phyloP scores from a whole-genome alignment of 2,329 filamentous ascomycete species.

The Sarocladium strictum region DNA sequence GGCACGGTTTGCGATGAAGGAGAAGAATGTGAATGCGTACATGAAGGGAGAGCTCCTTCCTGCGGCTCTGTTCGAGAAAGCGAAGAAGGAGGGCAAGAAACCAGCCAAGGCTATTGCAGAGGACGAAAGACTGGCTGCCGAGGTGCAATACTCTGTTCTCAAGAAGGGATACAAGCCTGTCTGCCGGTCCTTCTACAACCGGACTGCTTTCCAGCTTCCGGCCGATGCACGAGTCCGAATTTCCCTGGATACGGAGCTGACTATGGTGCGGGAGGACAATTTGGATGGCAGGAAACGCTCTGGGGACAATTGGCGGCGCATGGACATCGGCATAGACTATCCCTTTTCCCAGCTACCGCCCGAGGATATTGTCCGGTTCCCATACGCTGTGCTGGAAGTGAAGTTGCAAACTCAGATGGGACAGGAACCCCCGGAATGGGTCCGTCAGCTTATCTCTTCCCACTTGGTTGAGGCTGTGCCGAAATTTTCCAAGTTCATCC shows the following conservation, averaged over 20 bases:
- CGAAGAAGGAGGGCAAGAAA: slow-evolving; percentile 91
- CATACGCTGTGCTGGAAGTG: slow-evolving; percentile 93
- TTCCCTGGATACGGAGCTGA: slow-evolving; percentile 91
- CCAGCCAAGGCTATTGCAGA: slow-evolving; percentile 85
- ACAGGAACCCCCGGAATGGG: slow-evolving; percentile 94
- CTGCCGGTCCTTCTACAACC: slow-evolving; percentile 94
- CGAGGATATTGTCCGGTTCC: slow-evolving; percentile 84
- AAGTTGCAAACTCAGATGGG: slow-evolving; percentile 96
- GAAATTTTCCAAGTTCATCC: slow-evolving; percentile 99
- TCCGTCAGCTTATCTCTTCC: slow-evolving; percentile 84
- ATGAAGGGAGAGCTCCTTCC: slow-evolving; percentile 79
- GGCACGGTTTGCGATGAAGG: slow-evolving; percentile 88
- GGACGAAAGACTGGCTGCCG: slow-evolving; percentile 80
- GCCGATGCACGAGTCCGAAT: slow-evolving; percentile 95
- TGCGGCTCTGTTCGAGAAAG: slow-evolving; percentile 90
- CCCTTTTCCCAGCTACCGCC: slow-evolving; percentile 85
- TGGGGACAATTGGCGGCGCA: slow-evolving; percentile 91
- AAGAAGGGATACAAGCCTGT: slow-evolving; percentile 83
- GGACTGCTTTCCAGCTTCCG: slow-evolving; percentile 94
- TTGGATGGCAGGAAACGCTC: slow-evolving; percentile 69
- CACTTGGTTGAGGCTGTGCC: slow-evolving; percentile 98
- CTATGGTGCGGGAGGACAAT: slow-evolving; percentile 94
- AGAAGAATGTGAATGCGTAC: slow-evolving; percentile 95
- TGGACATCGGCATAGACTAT: slow-evolving; percentile 95
- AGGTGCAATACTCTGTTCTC: slow-evolving; percentile 90